Percentiles rank a stretch among this genome's conserved stretches.
phyloP scores from a whole-genome alignment of 495 filamentous ascomycete genomes.

The Tuber calosporum region DNA sequence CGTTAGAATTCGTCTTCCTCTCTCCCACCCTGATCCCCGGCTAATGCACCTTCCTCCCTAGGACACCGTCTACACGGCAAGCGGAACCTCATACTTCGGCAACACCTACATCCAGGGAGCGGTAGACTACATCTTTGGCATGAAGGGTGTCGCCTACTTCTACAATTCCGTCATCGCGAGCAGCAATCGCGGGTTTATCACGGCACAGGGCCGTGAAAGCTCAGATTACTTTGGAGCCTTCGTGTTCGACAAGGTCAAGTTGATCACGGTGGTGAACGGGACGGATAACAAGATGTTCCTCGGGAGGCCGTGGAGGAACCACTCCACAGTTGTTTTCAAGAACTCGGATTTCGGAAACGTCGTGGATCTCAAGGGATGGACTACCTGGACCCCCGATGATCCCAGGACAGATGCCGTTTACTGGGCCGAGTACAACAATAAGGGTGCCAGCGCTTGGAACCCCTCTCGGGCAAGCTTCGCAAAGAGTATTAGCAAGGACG shows the following conservation, averaged over 20 bases:
- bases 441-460: conserved; percentile 52
- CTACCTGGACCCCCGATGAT: conserved; percentile 49
- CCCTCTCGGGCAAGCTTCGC: conserved; percentile 52
- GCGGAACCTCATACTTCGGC: conserved; percentile 52
- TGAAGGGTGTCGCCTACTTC: conserved; percentile 56
- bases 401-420: conserved; percentile 50
- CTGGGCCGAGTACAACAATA: conserved; percentile 57
- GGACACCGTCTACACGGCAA: conserved; percentile 55
- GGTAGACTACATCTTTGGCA: conserved; percentile 64
- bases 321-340: conserved; percentile 58
- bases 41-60: conserved; percentile 25
- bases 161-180: conserved; percentile 53
- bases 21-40: neutral
- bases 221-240: conserved; percentile 51
- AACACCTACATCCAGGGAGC: conserved; percentile 53
- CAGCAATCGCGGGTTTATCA: conserved; percentile 50
- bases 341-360: conserved; percentile 51
- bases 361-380: conserved; percentile 57
- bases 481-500: conserved; percentile 23
- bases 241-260: conserved; percentile 54
- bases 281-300: conserved; percentile 52
- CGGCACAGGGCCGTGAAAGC: conserved; percentile 54
- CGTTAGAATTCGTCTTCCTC: neutral
- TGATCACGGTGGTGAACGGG: conserved; percentile 48
- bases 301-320: conserved; percentile 58